Evolutionary conservation across 768 basidiomycete genomes (phyloP).

Genomic region (Suillus occidentalis): DNA sequence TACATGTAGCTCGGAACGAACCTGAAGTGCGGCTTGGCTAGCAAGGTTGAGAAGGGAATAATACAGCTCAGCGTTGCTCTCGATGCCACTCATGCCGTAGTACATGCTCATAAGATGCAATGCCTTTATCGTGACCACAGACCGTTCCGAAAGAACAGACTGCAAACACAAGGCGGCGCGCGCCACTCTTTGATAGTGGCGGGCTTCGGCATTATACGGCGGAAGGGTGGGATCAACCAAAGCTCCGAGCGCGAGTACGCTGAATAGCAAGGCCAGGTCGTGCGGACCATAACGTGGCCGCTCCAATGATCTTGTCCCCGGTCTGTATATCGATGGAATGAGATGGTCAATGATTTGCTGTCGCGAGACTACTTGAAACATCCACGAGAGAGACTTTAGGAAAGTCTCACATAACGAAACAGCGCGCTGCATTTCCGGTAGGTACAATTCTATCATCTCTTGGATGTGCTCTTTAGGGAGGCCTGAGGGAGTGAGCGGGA

Average conservation of each 20-base stretch:
- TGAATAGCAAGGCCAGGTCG: conserved; percentile 48
- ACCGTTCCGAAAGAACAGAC: conserved; percentile 42
- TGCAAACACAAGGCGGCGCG: conserved; percentile 48
- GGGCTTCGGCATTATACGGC: conserved; percentile 51
- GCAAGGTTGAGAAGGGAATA: conserved; percentile 49
- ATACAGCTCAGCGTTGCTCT: conserved; percentile 48
- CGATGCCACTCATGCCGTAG: conserved; percentile 53
- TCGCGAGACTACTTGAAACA: conserved; percentile 49
- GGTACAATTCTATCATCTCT: conserved; percentile 43
- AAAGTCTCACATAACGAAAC: conserved; percentile 46
- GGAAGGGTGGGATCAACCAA: conserved; percentile 46
- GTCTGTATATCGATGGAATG: conserved; percentile 44
- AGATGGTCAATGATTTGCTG: conserved; percentile 45
- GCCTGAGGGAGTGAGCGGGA: conserved; percentile 45
- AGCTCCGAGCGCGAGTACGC: conserved; percentile 48
- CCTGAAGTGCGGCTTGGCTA: conserved; percentile 47
- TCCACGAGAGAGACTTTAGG: conserved; percentile 50
- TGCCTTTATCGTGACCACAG: conserved; percentile 48
- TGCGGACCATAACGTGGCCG: conserved; percentile 41
- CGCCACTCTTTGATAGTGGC: conserved; percentile 51
- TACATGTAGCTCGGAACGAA: conserved; percentile 23
- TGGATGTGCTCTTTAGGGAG: conserved; percentile 36
- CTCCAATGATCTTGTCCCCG: not conserved
- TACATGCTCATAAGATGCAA: conserved; percentile 55
- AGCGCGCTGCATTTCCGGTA: conserved; percentile 45